Evolutionary conservation across 306 rosid genomes (phyloP).

Genomic region (Pyrus pyrifolia): DNA sequence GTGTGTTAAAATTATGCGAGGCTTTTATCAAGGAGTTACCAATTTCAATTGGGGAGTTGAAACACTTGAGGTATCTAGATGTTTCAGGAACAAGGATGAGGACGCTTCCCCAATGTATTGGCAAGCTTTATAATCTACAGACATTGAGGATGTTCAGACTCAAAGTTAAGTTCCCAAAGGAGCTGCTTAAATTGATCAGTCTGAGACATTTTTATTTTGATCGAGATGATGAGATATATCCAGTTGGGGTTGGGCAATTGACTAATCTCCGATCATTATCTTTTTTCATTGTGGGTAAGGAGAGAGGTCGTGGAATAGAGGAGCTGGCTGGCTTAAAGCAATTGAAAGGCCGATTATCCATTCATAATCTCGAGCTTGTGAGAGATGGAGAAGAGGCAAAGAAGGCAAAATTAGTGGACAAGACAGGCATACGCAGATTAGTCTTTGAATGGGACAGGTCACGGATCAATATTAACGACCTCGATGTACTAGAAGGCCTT

Average conservation of each 20-base stretch:
- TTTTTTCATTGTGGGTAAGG: neutral
- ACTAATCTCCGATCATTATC: neutral
- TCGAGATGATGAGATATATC: neutral
- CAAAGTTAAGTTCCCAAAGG: neutral
- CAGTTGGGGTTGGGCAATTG: neutral
- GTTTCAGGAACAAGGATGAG: neutral
- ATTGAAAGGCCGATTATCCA: neutral
- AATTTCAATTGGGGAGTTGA: neutral
- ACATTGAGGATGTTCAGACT: neutral
- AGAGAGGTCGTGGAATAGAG: neutral
- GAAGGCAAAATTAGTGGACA: neutral
- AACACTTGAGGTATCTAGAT: slow-evolving; percentile 4
- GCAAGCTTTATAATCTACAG: neutral
- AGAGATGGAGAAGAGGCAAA: neutral
- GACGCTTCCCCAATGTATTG: neutral
- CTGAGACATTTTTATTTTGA: neutral
- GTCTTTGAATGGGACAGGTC: neutral
- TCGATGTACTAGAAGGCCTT: neutral
- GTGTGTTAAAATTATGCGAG: neutral
- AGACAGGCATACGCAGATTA: neutral
- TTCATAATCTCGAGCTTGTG: neutral
- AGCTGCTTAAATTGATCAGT: neutral
- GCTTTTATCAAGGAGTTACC: neutral
- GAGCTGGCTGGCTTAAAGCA: neutral
- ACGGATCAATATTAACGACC: too few relatives aligned